These are phyloP conservation scores for Mycena haematopus DNA, from an alignment of 768 basidiomycete genomes.

Conservation along the genomic window DNA sequence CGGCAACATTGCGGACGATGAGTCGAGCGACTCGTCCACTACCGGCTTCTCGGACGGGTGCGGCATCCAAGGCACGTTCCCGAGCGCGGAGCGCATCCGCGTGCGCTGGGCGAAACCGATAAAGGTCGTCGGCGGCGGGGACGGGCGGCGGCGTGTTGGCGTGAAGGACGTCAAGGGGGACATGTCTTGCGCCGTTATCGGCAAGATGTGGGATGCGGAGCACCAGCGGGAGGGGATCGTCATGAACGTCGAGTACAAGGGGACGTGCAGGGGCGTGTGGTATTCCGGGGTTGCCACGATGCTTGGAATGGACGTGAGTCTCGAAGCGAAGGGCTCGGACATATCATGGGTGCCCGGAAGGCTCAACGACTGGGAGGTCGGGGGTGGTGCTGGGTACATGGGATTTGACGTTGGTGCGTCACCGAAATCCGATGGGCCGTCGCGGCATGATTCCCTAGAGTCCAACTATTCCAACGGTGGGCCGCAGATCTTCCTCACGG, in stretches of 20 bases:
- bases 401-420: conserved; percentile 67
- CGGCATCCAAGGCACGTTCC: conserved; percentile 79
- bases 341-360: conserved; percentile 66
- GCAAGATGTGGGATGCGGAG: conserved; percentile 49
- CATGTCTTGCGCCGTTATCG: conserved; percentile 66
- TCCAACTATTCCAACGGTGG: conserved; percentile 40
- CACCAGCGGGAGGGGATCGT: conserved; percentile 58
- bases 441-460: conserved; percentile 59
- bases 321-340: conserved; percentile 73
- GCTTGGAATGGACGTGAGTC: conserved; percentile 76
- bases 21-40: conserved; percentile 74
- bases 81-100: conserved; percentile 75
- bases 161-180: conserved; percentile 72
- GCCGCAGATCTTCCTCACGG: conserved; percentile 30
- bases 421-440: conserved; percentile 37
- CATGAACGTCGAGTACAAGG: conserved; percentile 74
- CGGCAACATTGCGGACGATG: conserved; percentile 80
- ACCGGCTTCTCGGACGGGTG: conserved; percentile 65
- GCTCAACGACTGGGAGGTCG: conserved; percentile 63
- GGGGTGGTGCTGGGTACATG: conserved; percentile 71
- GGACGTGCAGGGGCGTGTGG: conserved; percentile 78
- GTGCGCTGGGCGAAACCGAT: conserved; percentile 79
- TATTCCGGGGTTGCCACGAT: conserved; percentile 84
- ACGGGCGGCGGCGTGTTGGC: conserved; percentile 71
- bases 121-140: conserved; percentile 49